Percentiles rank a stretch among this genome's conserved stretches.
phyloP scores from a whole-genome alignment of 2,329 filamentous ascomycete genomes.

The Monascus ruber region DNA sequence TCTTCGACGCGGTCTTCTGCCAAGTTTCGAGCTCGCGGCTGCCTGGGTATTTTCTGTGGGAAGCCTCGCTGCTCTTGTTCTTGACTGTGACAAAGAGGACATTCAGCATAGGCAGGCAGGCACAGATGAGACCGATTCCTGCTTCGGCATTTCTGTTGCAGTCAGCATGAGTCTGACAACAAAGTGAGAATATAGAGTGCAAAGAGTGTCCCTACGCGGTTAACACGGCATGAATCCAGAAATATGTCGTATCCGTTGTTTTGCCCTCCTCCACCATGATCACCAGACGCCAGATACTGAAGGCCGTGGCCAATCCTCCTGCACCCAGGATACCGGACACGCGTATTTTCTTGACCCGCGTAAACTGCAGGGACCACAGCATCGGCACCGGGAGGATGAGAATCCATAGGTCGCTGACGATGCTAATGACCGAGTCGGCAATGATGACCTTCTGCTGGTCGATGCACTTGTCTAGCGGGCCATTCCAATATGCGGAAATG shows the following conservation, averaged over 20 bases:
- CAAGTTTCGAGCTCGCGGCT: conserved; percentile 1
- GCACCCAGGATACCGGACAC: conserved; percentile 27
- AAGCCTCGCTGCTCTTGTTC: background rate
- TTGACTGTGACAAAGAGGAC: background rate
- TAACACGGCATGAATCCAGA: conserved; percentile 26
- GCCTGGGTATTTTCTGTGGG: background rate
- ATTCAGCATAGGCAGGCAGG: conserved; percentile 24
- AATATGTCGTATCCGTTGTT: conserved; percentile 20
- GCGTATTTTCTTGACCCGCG: conserved; percentile 23
- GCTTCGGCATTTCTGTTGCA: conserved; percentile 24
- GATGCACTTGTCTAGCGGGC: conserved; percentile 15
- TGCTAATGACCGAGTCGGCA: conserved; percentile 28
- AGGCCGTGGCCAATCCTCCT: conserved; percentile 27
- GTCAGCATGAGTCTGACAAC: background rate
- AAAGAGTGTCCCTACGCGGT: conserved; percentile 20
- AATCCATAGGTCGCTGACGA: conserved; percentile 27
- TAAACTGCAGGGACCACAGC: conserved; percentile 30
- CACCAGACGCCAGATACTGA: conserved; percentile 27
- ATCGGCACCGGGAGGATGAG: conserved; percentile 25
- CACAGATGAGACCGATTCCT: conserved; percentile 26
- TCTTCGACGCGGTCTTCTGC: background rate
- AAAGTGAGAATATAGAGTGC: background rate
- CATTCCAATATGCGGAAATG: conserved; percentile 25
- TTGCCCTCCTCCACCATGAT: conserved; percentile 22
- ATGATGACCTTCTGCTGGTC: conserved; percentile 26